A percentile compares a stretch with the other conserved stretches of the same genome.
phyloP scores from a whole-genome alignment of 169 alveolate species.

The Cryptosporidium xiaoi region DNA sequence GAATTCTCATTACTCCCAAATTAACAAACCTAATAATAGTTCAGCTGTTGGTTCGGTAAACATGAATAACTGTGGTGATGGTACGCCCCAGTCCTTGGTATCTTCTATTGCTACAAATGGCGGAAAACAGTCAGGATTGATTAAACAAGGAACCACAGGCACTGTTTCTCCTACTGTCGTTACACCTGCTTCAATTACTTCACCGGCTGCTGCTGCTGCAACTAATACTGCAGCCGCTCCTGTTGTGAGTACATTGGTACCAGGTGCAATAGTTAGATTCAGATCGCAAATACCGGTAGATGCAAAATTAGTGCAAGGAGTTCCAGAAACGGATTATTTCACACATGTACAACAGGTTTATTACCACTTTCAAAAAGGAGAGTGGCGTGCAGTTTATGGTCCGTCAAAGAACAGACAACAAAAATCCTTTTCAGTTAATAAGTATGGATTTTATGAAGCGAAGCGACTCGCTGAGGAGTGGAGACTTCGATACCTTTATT shows the following conservation, averaged over 20 bases:
- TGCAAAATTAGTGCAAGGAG: slow-evolving; percentile 66
- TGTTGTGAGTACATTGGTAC: slow-evolving; percentile 31
- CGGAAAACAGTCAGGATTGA: too few relatives aligned
- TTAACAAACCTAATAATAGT: too few relatives aligned
- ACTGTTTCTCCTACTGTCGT: too few relatives aligned
- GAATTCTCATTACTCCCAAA: too few relatives aligned
- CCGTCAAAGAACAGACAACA: slow-evolving; percentile 74
- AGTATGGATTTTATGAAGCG: slow-evolving; percentile 69
- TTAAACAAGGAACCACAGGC: too few relatives aligned
- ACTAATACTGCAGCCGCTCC: too few relatives aligned
- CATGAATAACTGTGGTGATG: too few relatives aligned
- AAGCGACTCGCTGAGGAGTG: slow-evolving; percentile 67
- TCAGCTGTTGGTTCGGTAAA: too few relatives aligned
- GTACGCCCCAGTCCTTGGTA: too few relatives aligned
- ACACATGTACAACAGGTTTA: slow-evolving; percentile 71
- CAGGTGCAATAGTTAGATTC: slow-evolving; percentile 70
- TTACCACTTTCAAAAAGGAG: slow-evolving; percentile 71
- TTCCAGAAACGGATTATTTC: slow-evolving; percentile 70
- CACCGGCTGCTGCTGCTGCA: too few relatives aligned
- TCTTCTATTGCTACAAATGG: too few relatives aligned
- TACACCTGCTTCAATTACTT: too few relatives aligned
- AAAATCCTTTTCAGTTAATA: slow-evolving; percentile 63
- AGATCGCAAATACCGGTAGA: slow-evolving; percentile 73
- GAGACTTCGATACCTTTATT: slow-evolving; percentile 62
- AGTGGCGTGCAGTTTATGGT: slow-evolving; percentile 74